Conservation (phyloP, 2,329 filamentous ascomycete species). For the Phyllosticta citriasiana region DNA sequence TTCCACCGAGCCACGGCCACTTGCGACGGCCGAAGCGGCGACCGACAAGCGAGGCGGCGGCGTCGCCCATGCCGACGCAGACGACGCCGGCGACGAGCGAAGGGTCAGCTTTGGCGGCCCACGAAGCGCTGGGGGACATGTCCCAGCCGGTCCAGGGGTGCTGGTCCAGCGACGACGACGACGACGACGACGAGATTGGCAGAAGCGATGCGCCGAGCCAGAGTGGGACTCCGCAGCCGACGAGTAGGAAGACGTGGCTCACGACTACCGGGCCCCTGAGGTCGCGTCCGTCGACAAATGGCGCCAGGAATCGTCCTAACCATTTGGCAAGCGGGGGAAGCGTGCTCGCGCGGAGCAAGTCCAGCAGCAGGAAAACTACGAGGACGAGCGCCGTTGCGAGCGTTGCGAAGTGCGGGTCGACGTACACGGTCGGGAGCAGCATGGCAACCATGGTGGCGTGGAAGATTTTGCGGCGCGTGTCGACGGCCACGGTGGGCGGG, state of each 20-base stretch:
- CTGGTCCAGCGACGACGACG: constrained; percentile 49
- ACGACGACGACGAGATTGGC: constrained; percentile 20
- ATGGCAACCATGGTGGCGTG: constrained; percentile 98
- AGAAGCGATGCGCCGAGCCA: constrained; percentile 49
- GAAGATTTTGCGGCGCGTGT: constrained; percentile 93
- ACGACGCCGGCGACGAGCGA: constrained; percentile 89
- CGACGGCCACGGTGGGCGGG: constrained; percentile 73
- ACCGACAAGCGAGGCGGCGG: constrained; percentile 82
- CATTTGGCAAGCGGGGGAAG: constrained; percentile 81
- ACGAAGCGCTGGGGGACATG: constrained; percentile 28
- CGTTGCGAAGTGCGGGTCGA: constrained; percentile 76
- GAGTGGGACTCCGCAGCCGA: constrained; percentile 88
- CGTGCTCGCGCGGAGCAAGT: constrained; percentile 82
- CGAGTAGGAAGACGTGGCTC: constrained; percentile 88
- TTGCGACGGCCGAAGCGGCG: constrained; percentile 76
- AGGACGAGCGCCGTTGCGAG: constrained; percentile 73
- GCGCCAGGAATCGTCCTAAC: constrained; percentile 76
- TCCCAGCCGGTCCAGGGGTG: constrained; percentile 66
- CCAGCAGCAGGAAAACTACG: constrained; percentile 76
- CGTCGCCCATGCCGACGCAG: constrained; percentile 91
- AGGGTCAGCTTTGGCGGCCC: constrained; percentile 51
- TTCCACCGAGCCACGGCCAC: constrained; percentile 95
- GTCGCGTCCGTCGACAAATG: constrained; percentile 90
- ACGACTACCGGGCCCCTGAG: constrained; percentile 90
- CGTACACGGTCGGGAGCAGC: constrained; percentile 75